These are phyloP conservation scores for Canavalia gladiata DNA, from an alignment of 306 rosid genomes.

Conservation along the genomic window DNA sequence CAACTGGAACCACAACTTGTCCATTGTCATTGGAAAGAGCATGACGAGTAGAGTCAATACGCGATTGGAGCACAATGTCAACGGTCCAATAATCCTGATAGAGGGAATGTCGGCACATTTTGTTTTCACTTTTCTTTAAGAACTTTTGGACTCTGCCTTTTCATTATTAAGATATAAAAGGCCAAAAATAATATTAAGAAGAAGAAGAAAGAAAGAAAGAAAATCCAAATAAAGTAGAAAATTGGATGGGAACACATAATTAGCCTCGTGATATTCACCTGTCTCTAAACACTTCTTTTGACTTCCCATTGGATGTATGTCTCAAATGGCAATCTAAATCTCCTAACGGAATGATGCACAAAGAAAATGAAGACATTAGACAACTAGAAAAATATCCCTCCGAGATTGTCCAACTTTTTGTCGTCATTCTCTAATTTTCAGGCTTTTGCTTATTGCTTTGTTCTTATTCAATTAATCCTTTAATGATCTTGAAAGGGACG, in stretches of 20 bases:
- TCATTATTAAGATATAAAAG: constrained; percentile 27
- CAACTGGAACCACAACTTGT: neutral
- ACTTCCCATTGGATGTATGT: constrained; percentile 62
- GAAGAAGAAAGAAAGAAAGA: neutral
- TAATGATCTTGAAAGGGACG: neutral
- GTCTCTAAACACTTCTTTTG: constrained; percentile 53
- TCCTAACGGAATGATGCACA: neutral
- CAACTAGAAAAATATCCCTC: constrained; percentile 42
- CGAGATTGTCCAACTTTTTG: constrained; percentile 47
- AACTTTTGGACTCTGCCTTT: constrained; percentile 31
- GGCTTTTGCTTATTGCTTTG: neutral
- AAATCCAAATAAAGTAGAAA: neutral
- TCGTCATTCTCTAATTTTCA: neutral
- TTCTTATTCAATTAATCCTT: constrained; percentile 12
- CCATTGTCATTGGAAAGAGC: neutral
- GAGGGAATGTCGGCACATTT: constrained; percentile 59
- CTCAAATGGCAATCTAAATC: constrained; percentile 3
- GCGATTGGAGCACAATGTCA: neutral
- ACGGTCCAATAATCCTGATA: neutral
- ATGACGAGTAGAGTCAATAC: neutral
- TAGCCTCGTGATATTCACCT: constrained; percentile 54
- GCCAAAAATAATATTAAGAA: neutral
- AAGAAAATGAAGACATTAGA: constrained; percentile 37
- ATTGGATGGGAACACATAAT: constrained; percentile 56
- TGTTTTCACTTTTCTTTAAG: constrained; percentile 17